Conservation (phyloP, 306 rosid genomes). For the Lupinus albus region DNA sequence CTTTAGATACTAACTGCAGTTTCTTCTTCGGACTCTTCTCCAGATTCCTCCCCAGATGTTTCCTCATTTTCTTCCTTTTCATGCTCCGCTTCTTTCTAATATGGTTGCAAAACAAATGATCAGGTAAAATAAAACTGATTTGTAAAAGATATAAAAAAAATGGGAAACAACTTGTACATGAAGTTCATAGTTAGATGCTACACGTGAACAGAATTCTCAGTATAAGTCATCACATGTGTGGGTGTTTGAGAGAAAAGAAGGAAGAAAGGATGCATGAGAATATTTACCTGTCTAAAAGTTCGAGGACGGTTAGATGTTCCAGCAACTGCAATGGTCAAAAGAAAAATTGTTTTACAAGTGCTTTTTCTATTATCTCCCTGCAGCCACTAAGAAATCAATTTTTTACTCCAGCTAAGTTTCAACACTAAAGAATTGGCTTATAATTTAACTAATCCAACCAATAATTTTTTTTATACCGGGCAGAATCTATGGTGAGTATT, state of each 20-base stretch:
- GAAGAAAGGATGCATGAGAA: conserved; percentile 29
- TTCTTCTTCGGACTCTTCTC: conserved; percentile 67
- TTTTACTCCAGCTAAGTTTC: conserved; percentile 14
- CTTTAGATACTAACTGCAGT: conserved; percentile 47
- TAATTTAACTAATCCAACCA: conserved; percentile 1
- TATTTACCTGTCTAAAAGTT: conserved; percentile 65
- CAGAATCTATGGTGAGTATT: not conserved
- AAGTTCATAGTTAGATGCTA: not conserved
- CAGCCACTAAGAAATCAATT: conserved; percentile 19
- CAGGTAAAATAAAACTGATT: conserved; percentile 25
- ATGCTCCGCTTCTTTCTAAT: conserved; percentile 67
- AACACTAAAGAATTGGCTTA: conserved; percentile 1
- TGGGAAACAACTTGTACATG: not conserved
- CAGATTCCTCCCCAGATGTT: conserved; percentile 58
- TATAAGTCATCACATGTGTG: not conserved
- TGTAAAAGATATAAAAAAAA: conserved; percentile 6
- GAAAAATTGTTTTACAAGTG: conserved; percentile 34
- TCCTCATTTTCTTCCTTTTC: conserved; percentile 56
- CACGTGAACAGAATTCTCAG: not conserved
- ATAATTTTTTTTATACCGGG: conserved; percentile 10
- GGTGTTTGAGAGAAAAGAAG: not conserved
- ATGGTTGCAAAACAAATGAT: conserved; percentile 38
- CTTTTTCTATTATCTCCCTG: not conserved
- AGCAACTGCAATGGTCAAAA: conserved; percentile 69
- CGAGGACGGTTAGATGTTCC: conserved; percentile 82